phyloP scores from a whole-genome alignment of 768 basidiomycete species.

The Collybia sordida region DNA sequence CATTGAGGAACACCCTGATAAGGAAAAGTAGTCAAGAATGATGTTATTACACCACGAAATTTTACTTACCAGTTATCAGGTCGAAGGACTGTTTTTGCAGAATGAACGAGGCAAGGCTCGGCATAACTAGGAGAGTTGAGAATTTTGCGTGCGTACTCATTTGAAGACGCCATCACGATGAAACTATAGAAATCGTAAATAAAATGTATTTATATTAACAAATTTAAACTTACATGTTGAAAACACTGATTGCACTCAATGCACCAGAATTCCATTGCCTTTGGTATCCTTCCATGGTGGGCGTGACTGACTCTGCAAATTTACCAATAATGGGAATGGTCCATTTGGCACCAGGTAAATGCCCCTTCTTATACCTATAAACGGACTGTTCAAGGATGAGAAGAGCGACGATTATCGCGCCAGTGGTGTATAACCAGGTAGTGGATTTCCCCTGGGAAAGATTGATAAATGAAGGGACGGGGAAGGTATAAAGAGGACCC shows the following conservation, averaged over 20 bases:
- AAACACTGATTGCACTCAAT: conserved; percentile 89
- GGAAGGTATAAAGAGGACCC: conserved; percentile 42
- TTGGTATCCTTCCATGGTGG: conserved; percentile 90
- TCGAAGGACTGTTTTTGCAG: conserved; percentile 83
- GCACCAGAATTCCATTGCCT: conserved; percentile 89
- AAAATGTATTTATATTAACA: conserved; percentile 1
- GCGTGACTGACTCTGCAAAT: conserved; percentile 89
- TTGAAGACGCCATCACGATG: conserved; percentile 97
- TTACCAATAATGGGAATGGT: conserved; percentile 98
- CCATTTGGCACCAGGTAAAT: conserved; percentile 87
- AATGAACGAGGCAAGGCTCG: conserved; percentile 92
- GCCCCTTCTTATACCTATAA: conserved; percentile 86
- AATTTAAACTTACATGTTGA: conserved; percentile 79
- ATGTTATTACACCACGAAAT: background rate
- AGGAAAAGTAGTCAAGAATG: background rate
- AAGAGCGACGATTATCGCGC: conserved; percentile 67
- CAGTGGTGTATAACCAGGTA: conserved; percentile 69
- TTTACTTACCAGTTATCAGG: conserved; percentile 79
- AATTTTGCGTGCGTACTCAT: conserved; percentile 91
- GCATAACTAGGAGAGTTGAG: conserved; percentile 91
- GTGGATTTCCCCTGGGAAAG: conserved; percentile 29
- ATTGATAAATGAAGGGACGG: conserved; percentile 45
- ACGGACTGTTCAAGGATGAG: conserved; percentile 85
- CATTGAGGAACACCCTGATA: conserved; percentile 93
- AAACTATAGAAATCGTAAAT: conserved; percentile 55